Percentiles rank a stretch among this genome's conserved stretches.
Conservation (phyloP, 139 green algal genomes). For the Asterochloris sp. region DNA sequence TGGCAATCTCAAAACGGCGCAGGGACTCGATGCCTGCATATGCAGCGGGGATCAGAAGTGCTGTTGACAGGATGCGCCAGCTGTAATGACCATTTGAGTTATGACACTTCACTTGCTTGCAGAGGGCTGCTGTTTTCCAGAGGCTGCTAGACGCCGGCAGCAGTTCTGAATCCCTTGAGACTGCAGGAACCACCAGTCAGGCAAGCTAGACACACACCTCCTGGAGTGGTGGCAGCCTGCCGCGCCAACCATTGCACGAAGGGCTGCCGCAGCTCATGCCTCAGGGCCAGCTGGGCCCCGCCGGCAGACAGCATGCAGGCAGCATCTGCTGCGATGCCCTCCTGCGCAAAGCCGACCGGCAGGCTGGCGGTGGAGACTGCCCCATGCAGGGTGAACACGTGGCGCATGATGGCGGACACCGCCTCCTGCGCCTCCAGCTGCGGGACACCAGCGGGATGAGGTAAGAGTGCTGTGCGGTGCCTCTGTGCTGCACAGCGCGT, state of each 20-base stretch:
- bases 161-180: too few relatives aligned
- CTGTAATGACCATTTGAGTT: too few relatives aligned
- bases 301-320: slow-evolving; percentile 39
- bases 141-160: too few relatives aligned
- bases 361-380: slow-evolving; percentile 51
- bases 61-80: too few relatives aligned
- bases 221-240: slow-evolving; percentile 23
- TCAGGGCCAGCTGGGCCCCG: slow-evolving; percentile 44
- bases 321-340: slow-evolving; percentile 24
- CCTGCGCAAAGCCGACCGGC: slow-evolving; percentile 27
- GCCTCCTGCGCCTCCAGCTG: slow-evolving; percentile 38
- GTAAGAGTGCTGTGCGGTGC: neutral
- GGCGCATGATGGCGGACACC: slow-evolving; percentile 36
- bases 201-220: neutral
- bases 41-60: neutral
- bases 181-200: too few relatives aligned
- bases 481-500: too few relatives aligned
- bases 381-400: slow-evolving; percentile 46
- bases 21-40: slow-evolving; percentile 16
- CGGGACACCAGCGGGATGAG: neutral
- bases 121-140: too few relatives aligned
- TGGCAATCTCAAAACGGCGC: slow-evolving; percentile 20
- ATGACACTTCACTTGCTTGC: too few relatives aligned
- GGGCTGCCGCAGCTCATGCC: slow-evolving; percentile 60
- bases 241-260: slow-evolving; percentile 67